phyloP scores from a whole-genome alignment of 306 rosid species.

The Rosa chinensis region DNA sequence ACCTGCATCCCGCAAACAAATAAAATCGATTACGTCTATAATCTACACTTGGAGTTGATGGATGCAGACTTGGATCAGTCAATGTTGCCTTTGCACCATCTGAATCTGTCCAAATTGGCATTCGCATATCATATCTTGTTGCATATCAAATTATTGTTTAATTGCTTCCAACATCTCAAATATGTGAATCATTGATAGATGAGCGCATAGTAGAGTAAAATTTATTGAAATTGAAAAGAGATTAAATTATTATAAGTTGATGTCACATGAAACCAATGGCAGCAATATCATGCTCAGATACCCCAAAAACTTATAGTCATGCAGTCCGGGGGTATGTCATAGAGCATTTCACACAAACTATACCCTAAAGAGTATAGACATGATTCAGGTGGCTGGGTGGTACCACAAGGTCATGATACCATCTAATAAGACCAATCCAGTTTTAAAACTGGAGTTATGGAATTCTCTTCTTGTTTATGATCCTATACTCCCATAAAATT shows the following conservation, averaged over 20 bases:
- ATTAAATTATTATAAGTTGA: no score
- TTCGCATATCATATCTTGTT: slow-evolving; percentile 30
- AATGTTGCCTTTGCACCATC: slow-evolving; percentile 47
- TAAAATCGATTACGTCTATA: neutral
- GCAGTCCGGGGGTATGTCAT: neutral
- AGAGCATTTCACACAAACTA: no score
- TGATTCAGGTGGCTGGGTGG: neutral
- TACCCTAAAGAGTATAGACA: neutral
- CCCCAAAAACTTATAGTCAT: neutral
- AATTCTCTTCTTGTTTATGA: neutral
- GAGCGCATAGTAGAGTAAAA: no score
- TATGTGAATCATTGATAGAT: neutral
- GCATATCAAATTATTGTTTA: neutral
- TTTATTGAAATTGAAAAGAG: no score
- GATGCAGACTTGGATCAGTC: slow-evolving; percentile 40
- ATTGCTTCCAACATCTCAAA: neutral
- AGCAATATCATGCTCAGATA: neutral
- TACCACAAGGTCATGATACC: neutral
- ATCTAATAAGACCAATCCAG: no score
- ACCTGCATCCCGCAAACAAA: slow-evolving; percentile 41
- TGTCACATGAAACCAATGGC: neutral
- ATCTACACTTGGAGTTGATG: slow-evolving; percentile 44
- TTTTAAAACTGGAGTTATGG: neutral
- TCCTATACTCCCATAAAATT: neutral
- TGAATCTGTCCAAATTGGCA: slow-evolving; percentile 67